Conservation (phyloP, 139 green algal genomes). For the Coelastrella sp. region DNA sequence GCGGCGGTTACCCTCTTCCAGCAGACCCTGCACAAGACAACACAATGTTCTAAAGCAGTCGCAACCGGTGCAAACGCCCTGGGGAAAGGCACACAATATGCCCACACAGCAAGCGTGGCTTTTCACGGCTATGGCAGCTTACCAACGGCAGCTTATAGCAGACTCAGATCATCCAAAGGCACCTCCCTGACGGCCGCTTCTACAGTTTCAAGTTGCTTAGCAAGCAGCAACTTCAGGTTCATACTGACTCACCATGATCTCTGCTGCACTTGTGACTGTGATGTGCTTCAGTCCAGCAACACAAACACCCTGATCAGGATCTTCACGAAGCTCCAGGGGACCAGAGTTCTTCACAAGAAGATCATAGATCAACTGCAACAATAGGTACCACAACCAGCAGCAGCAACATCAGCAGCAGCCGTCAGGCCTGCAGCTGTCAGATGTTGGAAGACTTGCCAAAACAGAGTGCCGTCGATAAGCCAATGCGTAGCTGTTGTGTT, state of each 20-base stretch:
- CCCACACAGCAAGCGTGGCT: not conserved
- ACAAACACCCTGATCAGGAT: conserved; percentile 61
- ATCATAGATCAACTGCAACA: conserved; percentile 79
- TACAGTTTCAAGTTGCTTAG: not conserved
- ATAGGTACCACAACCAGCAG: not conserved
- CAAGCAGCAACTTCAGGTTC: no score
- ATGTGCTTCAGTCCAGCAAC: conserved; percentile 65
- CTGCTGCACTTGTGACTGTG: conserved; percentile 53
- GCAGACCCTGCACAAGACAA: conserved; percentile 49
- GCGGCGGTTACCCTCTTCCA: conserved; percentile 79
- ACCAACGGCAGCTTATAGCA: no score
- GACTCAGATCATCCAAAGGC: not conserved
- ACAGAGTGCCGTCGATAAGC: no score
- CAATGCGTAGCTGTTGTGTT: not conserved
- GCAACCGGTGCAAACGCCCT: not conserved
- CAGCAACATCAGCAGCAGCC: no score
- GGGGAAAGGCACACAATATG: no score
- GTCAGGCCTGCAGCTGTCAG: no score
- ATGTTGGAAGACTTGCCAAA: not conserved
- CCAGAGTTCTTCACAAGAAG: conserved; percentile 69
- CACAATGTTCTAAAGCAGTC: not conserved
- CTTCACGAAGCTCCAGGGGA: conserved; percentile 80
- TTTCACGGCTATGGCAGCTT: no score
- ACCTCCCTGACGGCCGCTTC: not conserved
- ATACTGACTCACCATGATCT: conserved; percentile 74